Base-by-base conservation (phyloP, 352 stramenopile species). In the Globisporangium polare region DNA sequence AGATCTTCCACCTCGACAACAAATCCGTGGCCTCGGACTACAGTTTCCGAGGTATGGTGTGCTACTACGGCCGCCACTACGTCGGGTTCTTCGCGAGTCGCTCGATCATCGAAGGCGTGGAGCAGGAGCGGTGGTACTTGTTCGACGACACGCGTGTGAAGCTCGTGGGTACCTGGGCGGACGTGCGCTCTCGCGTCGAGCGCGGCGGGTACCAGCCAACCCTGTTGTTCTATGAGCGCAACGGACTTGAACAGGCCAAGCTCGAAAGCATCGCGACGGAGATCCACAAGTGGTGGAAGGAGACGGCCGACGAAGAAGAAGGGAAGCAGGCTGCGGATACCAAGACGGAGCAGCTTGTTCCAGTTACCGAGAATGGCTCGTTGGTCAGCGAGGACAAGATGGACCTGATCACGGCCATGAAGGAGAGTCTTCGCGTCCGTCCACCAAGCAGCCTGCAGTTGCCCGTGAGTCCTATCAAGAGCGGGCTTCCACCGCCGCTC, bases 61-160 rank as follows among this genome's bases (percentile, higher is more conserved):
- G 85, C 50, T 94, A 94, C 70, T 94, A 94, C 50, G 86, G 86
- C 33, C 72, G 79, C 5, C 86, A 94, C 63, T 94, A 94, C 62
- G 86, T 94, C 7, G 84, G 86, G 17, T 94, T 94, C 63, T 94
- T 94, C 60, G 75, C 81, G 31, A 92, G 83, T 70, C 80, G 73
- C 17, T 84, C 78, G 47, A 51, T 83, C 10, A 73, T 82, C 49
- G 68, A 89, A 39, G 80, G 75, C 31, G 67, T 78, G 5, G 73
- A 77, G 13, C 39, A 72, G 2, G 80, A 92, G 56, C 67, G 69
- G 2, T 94, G 83, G 86, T 92, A 86, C 52, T 70, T 94, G 24
- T 94, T 94, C 73, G 86, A 94, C 63, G 86, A 94, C 63, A 91
- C 82, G 50, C 81, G 81, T 6, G 86, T 94, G 12, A 90, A 89